phyloP scores from a whole-genome alignment of 805 yeast genomes.

The Lipomyces orientalis region DNA sequence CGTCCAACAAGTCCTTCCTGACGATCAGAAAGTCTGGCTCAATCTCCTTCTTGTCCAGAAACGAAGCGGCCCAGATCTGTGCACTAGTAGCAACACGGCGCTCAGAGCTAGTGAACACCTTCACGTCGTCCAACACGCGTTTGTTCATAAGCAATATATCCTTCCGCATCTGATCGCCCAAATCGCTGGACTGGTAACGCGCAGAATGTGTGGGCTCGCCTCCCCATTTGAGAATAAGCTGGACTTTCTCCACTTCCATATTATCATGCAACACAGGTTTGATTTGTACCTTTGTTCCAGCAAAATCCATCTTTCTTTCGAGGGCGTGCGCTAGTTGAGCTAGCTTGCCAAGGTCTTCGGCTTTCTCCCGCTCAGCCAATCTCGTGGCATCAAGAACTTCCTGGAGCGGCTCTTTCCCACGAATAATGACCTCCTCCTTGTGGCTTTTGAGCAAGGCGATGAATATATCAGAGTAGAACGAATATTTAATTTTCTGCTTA shows the following conservation, averaged over 20 bases:
- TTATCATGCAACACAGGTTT: constrained; percentile 76
- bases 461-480: constrained; percentile 86
- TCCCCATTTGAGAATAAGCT: constrained; percentile 96
- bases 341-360: constrained; percentile 82
- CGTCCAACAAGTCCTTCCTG: constrained; percentile 90
- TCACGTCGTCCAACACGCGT: constrained; percentile 81
- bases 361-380: constrained; percentile 67
- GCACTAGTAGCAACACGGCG: constrained; percentile 95
- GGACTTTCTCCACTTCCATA: constrained; percentile 85
- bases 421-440: constrained; percentile 91
- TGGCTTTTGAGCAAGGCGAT: constrained; percentile 89
- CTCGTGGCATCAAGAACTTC: constrained; percentile 85
- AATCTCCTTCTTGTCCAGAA: constrained; percentile 69
- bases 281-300: constrained; percentile 95
- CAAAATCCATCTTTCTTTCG: constrained; percentile 85
- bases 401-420: constrained; percentile 83
- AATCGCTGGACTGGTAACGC: constrained; percentile 87
- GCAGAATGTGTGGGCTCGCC: constrained; percentile 99
- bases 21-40: constrained; percentile 81
- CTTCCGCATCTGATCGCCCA: constrained; percentile 95
- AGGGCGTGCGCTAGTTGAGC: constrained; percentile 79
- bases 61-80: constrained; percentile 79
- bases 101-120: constrained; percentile 89
- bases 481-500: constrained; percentile 94
- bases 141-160: constrained; percentile 85